Percentiles rank a stretch among this genome's conserved stretches.
These are phyloP conservation scores for Afroboletus lepidellus DNA, from an alignment of 1,284 basidiomycete species.

Conservation along the genomic window DNA sequence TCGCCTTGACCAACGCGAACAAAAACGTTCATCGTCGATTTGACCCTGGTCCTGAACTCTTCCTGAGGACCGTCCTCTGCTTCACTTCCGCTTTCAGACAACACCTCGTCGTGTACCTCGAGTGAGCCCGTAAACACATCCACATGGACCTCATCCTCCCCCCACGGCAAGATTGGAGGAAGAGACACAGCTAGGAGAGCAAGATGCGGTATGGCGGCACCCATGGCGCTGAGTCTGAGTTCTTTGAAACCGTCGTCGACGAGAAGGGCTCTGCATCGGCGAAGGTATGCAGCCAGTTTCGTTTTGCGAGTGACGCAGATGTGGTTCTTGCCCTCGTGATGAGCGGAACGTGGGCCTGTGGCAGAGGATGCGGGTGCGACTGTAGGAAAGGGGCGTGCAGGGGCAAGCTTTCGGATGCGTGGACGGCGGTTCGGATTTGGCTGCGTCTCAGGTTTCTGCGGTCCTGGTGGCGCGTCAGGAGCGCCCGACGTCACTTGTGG, in stretches of 20 bases:
- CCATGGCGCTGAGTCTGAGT: slow-evolving; percentile 78
- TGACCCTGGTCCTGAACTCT: slow-evolving; percentile 60
- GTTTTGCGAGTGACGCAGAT: slow-evolving; percentile 84
- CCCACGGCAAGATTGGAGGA: slow-evolving; percentile 71
- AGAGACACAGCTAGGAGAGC: slow-evolving; percentile 71
- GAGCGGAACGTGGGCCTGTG: slow-evolving; percentile 75
- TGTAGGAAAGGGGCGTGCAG: slow-evolving; percentile 72
- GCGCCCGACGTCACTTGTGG: background rate
- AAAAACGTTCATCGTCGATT: slow-evolving; percentile 61
- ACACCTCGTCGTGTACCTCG: slow-evolving; percentile 76
- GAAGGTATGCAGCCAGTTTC: slow-evolving; percentile 69
- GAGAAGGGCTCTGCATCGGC: slow-evolving; percentile 74
- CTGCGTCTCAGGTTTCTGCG: slow-evolving; percentile 1
- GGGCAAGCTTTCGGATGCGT: slow-evolving; percentile 63
- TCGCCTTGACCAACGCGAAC: slow-evolving; percentile 62
- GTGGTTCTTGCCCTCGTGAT: slow-evolving; percentile 67
- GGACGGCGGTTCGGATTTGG: slow-evolving; percentile 19
- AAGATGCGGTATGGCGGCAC: slow-evolving; percentile 84
- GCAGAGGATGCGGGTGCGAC: slow-evolving; percentile 74
- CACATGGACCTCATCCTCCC: slow-evolving; percentile 61
- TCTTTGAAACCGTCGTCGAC: slow-evolving; percentile 81
- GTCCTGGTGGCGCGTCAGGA: slow-evolving; percentile 5
- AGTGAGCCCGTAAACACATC: slow-evolving; percentile 75
- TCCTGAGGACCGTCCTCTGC: slow-evolving; percentile 42
- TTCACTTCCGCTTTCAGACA: slow-evolving; percentile 71